These are phyloP conservation scores for Paramecium bursaria DNA, from an alignment of 73 alveolate genomes.

Conservation along the genomic window DNA sequence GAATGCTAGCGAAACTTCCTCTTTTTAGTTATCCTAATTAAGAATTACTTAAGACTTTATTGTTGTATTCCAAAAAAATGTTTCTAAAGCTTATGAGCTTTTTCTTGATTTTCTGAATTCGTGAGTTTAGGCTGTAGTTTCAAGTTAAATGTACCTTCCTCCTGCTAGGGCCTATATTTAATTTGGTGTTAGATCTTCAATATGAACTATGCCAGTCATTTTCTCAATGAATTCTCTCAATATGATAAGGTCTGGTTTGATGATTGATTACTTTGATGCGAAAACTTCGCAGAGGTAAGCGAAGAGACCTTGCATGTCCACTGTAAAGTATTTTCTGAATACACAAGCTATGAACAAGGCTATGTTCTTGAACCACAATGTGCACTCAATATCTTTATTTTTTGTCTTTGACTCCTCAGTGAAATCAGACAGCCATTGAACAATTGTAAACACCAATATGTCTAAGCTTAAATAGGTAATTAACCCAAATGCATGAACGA, in stretches of 20 bases:
- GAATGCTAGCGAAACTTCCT: conserved; percentile 20
- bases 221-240: conserved; percentile 39
- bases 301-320: conserved; percentile 42
- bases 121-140: conserved; percentile 41
- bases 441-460: not conserved
- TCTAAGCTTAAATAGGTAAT: conserved; percentile 2
- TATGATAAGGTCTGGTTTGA: conserved; percentile 26
- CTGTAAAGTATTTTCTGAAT: conserved; percentile 8
- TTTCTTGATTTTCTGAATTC: conserved; percentile 56
- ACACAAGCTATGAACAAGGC: conserved; percentile 50
- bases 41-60: conserved; percentile 7
- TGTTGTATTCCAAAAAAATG: conserved; percentile 29
- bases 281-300: conserved; percentile 21
- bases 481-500: conserved; percentile 28
- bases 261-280: not conserved
- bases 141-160: conserved; percentile 43
- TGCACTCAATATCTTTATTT: conserved; percentile 41
- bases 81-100: conserved; percentile 42
- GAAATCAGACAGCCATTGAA: conserved; percentile 45
- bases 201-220: conserved; percentile 54
- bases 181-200: conserved; percentile 23
- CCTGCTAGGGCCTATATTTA: conserved; percentile 51
- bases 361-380: conserved; percentile 22
- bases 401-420: conserved; percentile 18
- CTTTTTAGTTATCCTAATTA: conserved; percentile 7